A percentile compares a stretch with the other conserved stretches of the same genome.
Conservation (phyloP, 208 protist genomes). For the Leishmania mexicana region DNA sequence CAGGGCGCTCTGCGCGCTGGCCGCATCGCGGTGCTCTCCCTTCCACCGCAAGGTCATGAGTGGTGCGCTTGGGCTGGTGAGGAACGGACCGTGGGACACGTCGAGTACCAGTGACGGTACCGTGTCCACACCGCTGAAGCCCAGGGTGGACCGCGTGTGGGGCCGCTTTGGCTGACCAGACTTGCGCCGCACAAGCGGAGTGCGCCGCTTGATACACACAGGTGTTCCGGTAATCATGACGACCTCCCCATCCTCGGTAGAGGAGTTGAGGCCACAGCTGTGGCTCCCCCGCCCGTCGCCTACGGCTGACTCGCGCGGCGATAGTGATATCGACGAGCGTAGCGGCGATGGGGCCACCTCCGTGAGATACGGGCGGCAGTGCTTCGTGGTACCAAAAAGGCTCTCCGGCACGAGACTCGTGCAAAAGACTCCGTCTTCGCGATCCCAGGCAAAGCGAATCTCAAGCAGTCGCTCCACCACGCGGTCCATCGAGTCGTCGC, state of each 20-base stretch:
- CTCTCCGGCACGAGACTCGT: constrained; percentile 61
- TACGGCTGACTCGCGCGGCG: background rate
- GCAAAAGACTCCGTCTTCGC: constrained; percentile 69
- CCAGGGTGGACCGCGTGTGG: constrained; percentile 34
- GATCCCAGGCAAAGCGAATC: constrained; percentile 86
- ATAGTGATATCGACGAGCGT: constrained; percentile 8
- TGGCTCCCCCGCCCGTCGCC: background rate
- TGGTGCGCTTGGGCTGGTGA: constrained; percentile 49
- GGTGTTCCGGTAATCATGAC: constrained; percentile 31
- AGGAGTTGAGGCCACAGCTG: background rate
- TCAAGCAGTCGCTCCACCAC: constrained; percentile 65
- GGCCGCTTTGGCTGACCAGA: constrained; percentile 40
- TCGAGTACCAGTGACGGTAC: constrained; percentile 74
- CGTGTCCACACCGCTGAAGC: constrained; percentile 77
- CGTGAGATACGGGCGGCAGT: constrained; percentile 62
- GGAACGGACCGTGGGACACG: constrained; percentile 69
- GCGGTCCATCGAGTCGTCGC: constrained; percentile 65
- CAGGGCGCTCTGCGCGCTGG: constrained; percentile 56
- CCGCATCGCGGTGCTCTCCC: constrained; percentile 59
- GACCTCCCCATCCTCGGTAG: constrained; percentile 16
- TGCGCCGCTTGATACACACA: constrained; percentile 24
- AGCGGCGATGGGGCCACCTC: constrained; percentile 8
- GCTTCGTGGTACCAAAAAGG: constrained; percentile 48
- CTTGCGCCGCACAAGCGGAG: constrained; percentile 17
- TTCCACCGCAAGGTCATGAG: constrained; percentile 79